These are phyloP conservation scores for Parafenestella ontariensis DNA, from an alignment of 2,329 filamentous ascomycete genomes.

Conservation along the genomic window DNA sequence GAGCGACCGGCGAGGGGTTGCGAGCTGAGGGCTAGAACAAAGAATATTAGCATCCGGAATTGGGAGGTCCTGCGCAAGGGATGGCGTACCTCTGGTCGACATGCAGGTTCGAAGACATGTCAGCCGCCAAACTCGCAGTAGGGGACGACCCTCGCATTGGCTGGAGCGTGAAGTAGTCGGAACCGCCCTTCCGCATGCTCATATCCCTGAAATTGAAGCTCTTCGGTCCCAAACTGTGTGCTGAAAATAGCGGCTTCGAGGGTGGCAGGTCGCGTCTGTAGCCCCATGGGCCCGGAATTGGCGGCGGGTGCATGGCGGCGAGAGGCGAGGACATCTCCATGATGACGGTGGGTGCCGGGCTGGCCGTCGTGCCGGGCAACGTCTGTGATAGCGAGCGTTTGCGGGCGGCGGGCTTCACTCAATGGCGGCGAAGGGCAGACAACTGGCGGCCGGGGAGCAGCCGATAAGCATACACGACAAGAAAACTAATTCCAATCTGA, in stretches of 20 bases:
- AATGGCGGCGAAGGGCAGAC: slow-evolving; percentile 23
- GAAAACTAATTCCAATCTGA: slow-evolving; percentile 51
- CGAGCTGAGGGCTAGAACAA: slow-evolving; percentile 74
- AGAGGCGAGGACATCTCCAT: slow-evolving; percentile 97
- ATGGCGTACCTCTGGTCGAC: slow-evolving; percentile 83
- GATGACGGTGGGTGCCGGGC: slow-evolving; percentile 17
- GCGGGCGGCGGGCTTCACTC: slow-evolving; percentile 23
- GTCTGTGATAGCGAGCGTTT: slow-evolving; percentile 32
- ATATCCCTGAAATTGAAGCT: slow-evolving; percentile 79
- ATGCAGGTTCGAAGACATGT: slow-evolving; percentile 96
- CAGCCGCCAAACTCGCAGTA: slow-evolving; percentile 86
- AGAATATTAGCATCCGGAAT: slow-evolving; percentile 47
- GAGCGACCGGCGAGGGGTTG: slow-evolving; percentile 82
- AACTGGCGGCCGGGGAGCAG: slow-evolving; percentile 22
- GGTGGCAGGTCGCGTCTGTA: slow-evolving; percentile 62
- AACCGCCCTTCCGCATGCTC: slow-evolving; percentile 71
- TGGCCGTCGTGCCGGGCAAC: slow-evolving; percentile 65
- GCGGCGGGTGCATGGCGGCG: slow-evolving; percentile 84
- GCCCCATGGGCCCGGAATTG: slow-evolving; percentile 69
- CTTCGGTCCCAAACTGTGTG: slow-evolving; percentile 65
- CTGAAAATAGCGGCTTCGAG: slow-evolving; percentile 61
- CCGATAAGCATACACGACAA: slow-evolving; percentile 49
- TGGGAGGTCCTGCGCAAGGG: slow-evolving; percentile 35
- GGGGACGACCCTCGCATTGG: slow-evolving; percentile 85
- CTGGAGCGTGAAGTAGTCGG: slow-evolving; percentile 85